Evolutionary conservation across 2,329 filamentous ascomycete genomes (phyloP), one percentile per base, ranked within the genome.

Genomic region (Trichoderma atroviride): DNA sequence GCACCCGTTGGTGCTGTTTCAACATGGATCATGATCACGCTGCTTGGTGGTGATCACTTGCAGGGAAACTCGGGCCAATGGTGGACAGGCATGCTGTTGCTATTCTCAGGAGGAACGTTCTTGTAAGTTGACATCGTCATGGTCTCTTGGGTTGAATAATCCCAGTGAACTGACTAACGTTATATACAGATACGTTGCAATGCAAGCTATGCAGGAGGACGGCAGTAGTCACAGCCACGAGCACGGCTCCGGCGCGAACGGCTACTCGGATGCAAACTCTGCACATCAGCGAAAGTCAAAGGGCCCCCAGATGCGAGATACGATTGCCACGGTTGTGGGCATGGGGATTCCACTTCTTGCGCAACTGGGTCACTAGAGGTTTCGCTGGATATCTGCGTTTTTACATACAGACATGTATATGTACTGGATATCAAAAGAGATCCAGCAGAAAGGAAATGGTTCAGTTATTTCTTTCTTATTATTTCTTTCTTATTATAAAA

Each of bases 81-180:
- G 89, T 94, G 92, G 84, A 98, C 95, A 0, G 96, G 96, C 29
- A 93, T 97, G 85, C 83, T 98, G 55, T 83, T 99, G 10, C 83
- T 98, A n/a, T 99, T 99, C 78, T 97, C 93, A 0, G 96, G 92
- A 0, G 96, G 96, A 19, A 99, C 96, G 0, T 99, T 99, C 77
- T 81, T 99, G 91, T 97, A 82, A 87, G 92, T 79, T 33, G 47
- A 31, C 35, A 16, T 11, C 14, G 9, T 24, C 31, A 13, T 10
- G 52, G 22, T 22, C 11, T 58, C 35, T 29, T 16, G 35, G 4
- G 1, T 55, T 35, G 4, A 24, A 33, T 5, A 1, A 33, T 4
- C 40, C 7, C 27, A 5, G 33, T 29, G 10, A 13, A 22, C 70
- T 73, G 56, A 62, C 37, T 14, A 31, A 33, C 31, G 5, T 4